These are phyloP conservation scores for Rhynchospora pubera DNA, from an alignment of 176 grass and related monocot species.

Conservation along the genomic window DNA sequence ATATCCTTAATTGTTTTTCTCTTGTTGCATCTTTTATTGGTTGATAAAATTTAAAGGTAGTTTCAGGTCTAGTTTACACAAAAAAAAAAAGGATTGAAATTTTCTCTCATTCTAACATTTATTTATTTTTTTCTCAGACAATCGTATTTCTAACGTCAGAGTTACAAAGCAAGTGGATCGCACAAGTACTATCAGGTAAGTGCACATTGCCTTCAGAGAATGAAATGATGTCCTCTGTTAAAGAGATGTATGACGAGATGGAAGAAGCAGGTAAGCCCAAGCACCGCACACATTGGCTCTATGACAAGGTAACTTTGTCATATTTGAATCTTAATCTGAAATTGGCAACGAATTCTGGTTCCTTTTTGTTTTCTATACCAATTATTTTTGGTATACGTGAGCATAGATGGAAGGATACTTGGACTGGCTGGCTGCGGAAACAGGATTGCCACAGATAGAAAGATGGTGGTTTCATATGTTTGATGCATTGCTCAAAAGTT, in stretches of 20 bases:
- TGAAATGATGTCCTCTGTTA: conserved; percentile 33
- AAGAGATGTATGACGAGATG: conserved; percentile 25
- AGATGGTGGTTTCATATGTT: conserved; percentile 4
- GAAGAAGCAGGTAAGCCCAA: conserved; percentile 30
- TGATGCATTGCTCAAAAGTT: conserved; percentile 6
- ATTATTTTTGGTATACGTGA: background rate
- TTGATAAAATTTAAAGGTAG: background rate
- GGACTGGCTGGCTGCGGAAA: conserved; percentile 41
- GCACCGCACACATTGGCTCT: conserved; percentile 37
- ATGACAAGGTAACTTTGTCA: conserved; percentile 1
- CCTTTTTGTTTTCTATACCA: background rate
- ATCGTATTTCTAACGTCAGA: conserved; percentile 32
- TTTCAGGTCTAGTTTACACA: no score
- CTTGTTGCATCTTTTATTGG: background rate
- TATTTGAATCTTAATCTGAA: conserved; percentile 4
- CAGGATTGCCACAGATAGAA: conserved; percentile 25
- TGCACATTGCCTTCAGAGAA: conserved; percentile 25
- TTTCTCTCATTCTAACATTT: background rate
- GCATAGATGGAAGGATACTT: conserved; percentile 31
- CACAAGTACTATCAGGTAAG: conserved; percentile 28
- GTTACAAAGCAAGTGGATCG: conserved; percentile 47
- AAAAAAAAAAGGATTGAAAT: background rate
- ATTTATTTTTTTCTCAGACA: conserved; percentile 17
- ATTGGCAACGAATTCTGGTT: background rate
- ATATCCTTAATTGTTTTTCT: no score